Conservation (phyloP, 805 yeast species). For the Saturnispora halmiae region DNA sequence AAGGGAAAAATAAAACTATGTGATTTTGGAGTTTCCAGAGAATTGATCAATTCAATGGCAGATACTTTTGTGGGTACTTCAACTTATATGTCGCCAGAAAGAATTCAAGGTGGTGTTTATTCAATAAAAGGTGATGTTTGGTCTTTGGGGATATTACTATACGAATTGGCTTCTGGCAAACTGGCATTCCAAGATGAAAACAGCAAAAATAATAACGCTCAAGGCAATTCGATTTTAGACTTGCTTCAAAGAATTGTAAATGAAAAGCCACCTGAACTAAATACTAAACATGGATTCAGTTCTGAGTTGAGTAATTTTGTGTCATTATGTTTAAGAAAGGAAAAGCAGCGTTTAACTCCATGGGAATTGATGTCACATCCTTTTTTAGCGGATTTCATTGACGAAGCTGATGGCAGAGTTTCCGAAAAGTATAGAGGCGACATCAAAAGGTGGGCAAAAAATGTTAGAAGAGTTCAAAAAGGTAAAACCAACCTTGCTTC, state of each 20-base stretch:
- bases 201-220: constrained; percentile 15
- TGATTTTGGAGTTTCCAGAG: constrained; percentile 95
- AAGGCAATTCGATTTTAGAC: constrained; percentile 74
- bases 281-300: constrained; percentile 37
- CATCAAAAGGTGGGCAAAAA: constrained; percentile 31
- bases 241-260: constrained; percentile 86
- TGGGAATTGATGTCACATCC: constrained; percentile 47
- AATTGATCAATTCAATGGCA: constrained; percentile 85
- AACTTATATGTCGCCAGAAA: constrained; percentile 94
- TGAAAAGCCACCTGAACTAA: constrained; percentile 75
- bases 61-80: constrained; percentile 98
- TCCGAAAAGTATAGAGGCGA: constrained; percentile 20
- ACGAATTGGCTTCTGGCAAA: constrained; percentile 79
- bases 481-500: constrained; percentile 22
- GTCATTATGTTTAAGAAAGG: constrained; percentile 63
- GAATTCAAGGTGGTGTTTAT: constrained; percentile 91
- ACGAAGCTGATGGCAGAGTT: constrained; percentile 21
- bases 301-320: constrained; percentile 55
- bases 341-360: constrained; percentile 67
- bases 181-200: constrained; percentile 62
- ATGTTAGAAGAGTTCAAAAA: constrained; percentile 30
- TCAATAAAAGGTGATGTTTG: constrained; percentile 96
- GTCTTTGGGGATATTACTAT: constrained; percentile 87
- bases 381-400: constrained; percentile 24
- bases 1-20: constrained; percentile 84